Base-by-base conservation (phyloP, 768 basidiomycete species). In the Suillus paluster region DNA sequence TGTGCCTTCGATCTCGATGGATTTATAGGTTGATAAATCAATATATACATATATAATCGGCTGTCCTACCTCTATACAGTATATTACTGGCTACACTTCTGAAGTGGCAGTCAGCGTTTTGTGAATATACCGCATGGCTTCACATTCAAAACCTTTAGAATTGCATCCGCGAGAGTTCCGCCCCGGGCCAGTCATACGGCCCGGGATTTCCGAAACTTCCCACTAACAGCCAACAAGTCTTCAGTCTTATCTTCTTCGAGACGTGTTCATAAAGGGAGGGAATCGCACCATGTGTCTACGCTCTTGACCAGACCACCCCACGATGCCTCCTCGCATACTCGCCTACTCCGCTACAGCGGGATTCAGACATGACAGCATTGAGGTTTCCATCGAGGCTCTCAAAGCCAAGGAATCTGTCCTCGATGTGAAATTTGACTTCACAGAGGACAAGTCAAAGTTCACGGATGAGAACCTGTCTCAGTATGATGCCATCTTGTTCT, bases 301-400 rank as follows among this genome's bases (percentile, higher is more conserved):
- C 23, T 23, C 50, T 54, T 39, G 34, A 60, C 5, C 21, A 11
- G 15, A 25, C 15, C 11, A 33, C 45, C 8, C 7, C 5, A 62
- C 46, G 21, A 76, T 74, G 73, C 59, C 75, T n/a, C 60, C 74
- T 25, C 72, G 73, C 49, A 70, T 91, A 10, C 78, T 90, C 38
- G 82, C 87, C 19, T 90, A 86, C 65, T 85, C 88, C 23, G 83
- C 83, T 2, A 91, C 88, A 1, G 70, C 73, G 7, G 83, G 81
- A 5, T 93, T 83, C 71, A 78, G 89, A 61, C 91, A 93, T 67
- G 90, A 91, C 63, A 89, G 87, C 4, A 92, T 92, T 60, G 90
- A 90, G 0, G 84, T 85, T 1, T 89, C 90, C 4, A 83, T 90
- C 30, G 73, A 82, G 46, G 83, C 83, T 0, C 73, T 92, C 44